Evolutionary conservation across 768 basidiomycete species (phyloP), one percentile per base, ranked within the genome.

Genomic region (Zangia roseola): DNA sequence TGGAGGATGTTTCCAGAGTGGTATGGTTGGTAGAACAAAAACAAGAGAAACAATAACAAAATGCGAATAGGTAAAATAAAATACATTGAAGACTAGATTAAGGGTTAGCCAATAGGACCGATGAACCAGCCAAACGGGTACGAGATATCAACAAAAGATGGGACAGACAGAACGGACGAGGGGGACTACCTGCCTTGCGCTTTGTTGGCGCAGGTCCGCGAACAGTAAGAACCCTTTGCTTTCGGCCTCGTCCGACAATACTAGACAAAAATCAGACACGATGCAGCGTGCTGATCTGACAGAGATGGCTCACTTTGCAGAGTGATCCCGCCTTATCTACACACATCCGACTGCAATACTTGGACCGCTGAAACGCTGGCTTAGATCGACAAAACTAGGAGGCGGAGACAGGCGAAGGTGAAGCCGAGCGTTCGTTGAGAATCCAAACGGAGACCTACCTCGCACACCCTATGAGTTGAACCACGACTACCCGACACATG

Each of bases 301-400:
- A n/a, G n/a, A n/a, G 26, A 14, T 5, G 1, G 28, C 54, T 21
- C 19, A 58, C 64, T 23, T 69, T 64, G 47, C 67, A 69, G 40
- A 45, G 53, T 31, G 36, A 43, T 12, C 56, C 58, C 17, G 81
- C 81, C 33, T 67, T 55, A 8, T 73, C 66, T 16, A 80, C 82
- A 60, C 83, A 85, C 40, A 71, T 76, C 67, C 80, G 82, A 52
- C 83, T 78, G 55, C 84, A 85, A 53, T 74, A 85, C 21, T 77
- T 75, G 55, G 78, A 78, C 45, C 73, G 74, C 52, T 72, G 75
- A 53, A 74, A 74, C 54, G 81, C 79, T 0, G 81, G 80, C 53
- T 78, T 82, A 59, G 75, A 73, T 54, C 76, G 76, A 58, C 84
- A 86, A 46, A 59, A 59, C 70, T 71, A 30, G 51, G 76, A 79